Conservation (phyloP, 2,329 filamentous ascomycete genomes). For the Gremmenia infestans region DNA sequence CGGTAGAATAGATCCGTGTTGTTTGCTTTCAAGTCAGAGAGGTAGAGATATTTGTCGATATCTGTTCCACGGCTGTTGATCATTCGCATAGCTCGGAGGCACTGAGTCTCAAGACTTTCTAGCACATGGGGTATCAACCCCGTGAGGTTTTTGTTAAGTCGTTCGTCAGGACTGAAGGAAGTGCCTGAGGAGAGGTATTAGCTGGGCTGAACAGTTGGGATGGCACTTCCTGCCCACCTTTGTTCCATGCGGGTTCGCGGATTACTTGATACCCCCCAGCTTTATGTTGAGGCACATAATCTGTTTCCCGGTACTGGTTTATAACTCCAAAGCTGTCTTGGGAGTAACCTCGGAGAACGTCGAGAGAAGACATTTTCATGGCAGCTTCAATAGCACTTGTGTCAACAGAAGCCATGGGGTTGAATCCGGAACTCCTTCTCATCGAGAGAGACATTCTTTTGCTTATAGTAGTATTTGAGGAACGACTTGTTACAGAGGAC, state of each 20-base stretch:
- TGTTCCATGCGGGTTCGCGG: slow-evolving; percentile 59
- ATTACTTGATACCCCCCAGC: slow-evolving; percentile 58
- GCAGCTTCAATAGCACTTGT: slow-evolving; percentile 51
- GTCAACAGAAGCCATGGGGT: slow-evolving; percentile 39
- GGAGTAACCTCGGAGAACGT: slow-evolving; percentile 56
- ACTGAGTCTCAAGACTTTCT: slow-evolving; percentile 56
- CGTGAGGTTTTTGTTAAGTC: slow-evolving; percentile 59
- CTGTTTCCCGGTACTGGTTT: slow-evolving; percentile 47
- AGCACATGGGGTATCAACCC: slow-evolving; percentile 61
- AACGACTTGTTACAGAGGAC: slow-evolving; percentile 24
- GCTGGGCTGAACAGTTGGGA: slow-evolving; percentile 2
- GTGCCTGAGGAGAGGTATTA: slow-evolving; percentile 42
- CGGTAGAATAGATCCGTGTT: slow-evolving; percentile 82
- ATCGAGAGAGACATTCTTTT: slow-evolving; percentile 28
- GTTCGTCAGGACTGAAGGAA: slow-evolving; percentile 60
- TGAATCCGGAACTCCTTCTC: slow-evolving; percentile 25
- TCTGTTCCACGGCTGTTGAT: slow-evolving; percentile 63
- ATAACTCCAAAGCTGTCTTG: slow-evolving; percentile 52
- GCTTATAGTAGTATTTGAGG: slow-evolving; percentile 25
- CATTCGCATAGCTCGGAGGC: slow-evolving; percentile 66
- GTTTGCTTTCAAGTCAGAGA: slow-evolving; percentile 68
- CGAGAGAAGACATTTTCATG: slow-evolving; percentile 56
- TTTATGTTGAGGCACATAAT: slow-evolving; percentile 47
- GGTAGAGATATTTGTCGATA: slow-evolving; percentile 81
- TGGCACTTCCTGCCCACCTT: slow-evolving; percentile 41